phyloP scores from a whole-genome alignment of 345 rosid genomes.

The Citrus unshiu region DNA sequence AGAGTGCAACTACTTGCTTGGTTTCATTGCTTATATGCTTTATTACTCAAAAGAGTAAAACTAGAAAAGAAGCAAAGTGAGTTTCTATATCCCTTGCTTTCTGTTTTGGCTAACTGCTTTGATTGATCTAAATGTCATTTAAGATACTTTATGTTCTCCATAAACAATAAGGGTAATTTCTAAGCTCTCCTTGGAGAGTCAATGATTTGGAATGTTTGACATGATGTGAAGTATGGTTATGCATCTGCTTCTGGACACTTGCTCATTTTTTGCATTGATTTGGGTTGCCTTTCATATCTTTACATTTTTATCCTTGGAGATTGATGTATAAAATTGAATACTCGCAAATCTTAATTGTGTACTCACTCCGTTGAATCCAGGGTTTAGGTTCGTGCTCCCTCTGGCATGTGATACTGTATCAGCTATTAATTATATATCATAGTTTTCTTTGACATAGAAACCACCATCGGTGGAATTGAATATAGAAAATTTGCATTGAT shows the following conservation, averaged over 20 bases:
- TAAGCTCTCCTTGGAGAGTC: neutral
- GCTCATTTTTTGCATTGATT: neutral
- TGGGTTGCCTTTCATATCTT: neutral
- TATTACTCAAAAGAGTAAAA: neutral
- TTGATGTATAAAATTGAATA: neutral
- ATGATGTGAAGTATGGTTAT: neutral
- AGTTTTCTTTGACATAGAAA: neutral
- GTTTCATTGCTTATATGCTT: no score
- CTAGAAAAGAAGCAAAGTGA: neutral
- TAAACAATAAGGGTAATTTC: neutral
- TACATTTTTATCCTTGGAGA: neutral
- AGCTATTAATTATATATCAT: neutral
- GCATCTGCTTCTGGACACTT: neutral
- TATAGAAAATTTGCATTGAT: neutral
- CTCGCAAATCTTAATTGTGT: neutral
- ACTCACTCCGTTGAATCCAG: neutral
- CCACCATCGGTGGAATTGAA: neutral
- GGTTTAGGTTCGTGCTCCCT: neutral
- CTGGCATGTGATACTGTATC: neutral
- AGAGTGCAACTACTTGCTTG: neutral
- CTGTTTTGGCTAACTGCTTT: neutral
- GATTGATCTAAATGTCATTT: neutral
- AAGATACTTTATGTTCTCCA: neutral
- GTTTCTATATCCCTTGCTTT: neutral
- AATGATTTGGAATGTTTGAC: neutral